A percentile compares a stretch with the other conserved stretches of the same genome.
Evolutionary conservation across 164 flowering plant species (phyloP).

Genomic region (Aristolochia californica): DNA sequence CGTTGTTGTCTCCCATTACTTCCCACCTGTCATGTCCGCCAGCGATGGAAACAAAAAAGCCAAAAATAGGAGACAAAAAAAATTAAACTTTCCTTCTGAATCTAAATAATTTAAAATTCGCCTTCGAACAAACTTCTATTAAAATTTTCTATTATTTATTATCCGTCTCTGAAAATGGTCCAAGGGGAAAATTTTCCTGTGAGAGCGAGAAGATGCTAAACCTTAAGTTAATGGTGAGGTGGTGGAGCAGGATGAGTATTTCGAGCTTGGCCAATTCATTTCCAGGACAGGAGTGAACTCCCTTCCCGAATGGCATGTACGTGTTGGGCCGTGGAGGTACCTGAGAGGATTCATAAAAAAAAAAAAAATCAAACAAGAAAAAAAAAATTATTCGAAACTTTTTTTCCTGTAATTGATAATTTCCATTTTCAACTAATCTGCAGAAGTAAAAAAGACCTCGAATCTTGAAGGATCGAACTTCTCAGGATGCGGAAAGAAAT

Average conservation of each 20-base stretch:
- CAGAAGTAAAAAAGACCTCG: conserved; percentile 33
- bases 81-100: no score
- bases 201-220: conserved; percentile 21
- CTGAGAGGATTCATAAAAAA: conserved; percentile 30
- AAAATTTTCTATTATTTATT: no score
- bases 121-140: no score
- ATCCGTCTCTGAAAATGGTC: no score
- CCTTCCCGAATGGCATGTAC: conserved; percentile 82
- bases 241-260: conserved; percentile 70
- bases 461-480: conserved; percentile 91
- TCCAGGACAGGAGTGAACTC: conserved; percentile 86
- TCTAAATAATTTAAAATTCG: no score
- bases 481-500: conserved; percentile 68
- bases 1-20: conserved; percentile 42
- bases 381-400: not conserved
- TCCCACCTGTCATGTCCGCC: conserved; percentile 91
- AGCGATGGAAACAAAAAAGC: no score
- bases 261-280: conserved; percentile 90
- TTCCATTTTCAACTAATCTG: not conserved
- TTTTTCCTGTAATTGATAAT: no score
- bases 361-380: no score
- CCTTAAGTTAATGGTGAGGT: conserved; percentile 69
- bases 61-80: no score
- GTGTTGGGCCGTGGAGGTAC: conserved; percentile 69
- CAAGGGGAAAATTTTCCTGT: no score